Evolutionary conservation across 768 basidiomycete genomes (phyloP), one percentile per base, ranked within the genome.

Genomic region (Tylopilus rubrobrunneus): DNA sequence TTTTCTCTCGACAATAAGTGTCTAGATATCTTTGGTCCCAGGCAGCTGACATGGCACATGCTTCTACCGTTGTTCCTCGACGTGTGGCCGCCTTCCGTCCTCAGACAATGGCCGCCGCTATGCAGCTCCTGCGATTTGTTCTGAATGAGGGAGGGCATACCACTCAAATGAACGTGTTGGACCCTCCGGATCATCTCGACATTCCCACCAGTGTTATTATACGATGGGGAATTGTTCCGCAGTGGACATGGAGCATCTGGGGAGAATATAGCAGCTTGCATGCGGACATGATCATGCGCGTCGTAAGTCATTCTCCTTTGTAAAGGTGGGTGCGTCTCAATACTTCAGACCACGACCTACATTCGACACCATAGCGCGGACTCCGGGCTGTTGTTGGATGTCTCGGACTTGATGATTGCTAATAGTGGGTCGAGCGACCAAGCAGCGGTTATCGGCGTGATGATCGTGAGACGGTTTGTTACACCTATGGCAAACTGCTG

Each of bases 171-270:
- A 52, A 47, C 41, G 17, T 48, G 39, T 34, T 56, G 28, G 44
- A 37, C 54, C 67, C 61, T 27, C 59, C 45, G 15, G 42, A 56
- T 27, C 50, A 59, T 19, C 64, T 78, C 7, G 78, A 83, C 63
- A 52, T 61, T 43, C 67, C 84, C 11, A 77, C 79, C 53, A 66
- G 45, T 7, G 73, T 86, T 21, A 63, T 89, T n/a, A 50, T 86
- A n/a, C 70, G 70, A 55, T 88, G 83, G 81, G 80, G 82, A 29
- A 57, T 74, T 11, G 68, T 78, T 11, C 65, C 86, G 3, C 76
- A 78, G 1, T 89, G 87, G 87, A 74, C 73, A 50, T 91, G 89
- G 87, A 68, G 63, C 11, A 66, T 76, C 7, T 89, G 86, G 84
- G 65, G 70, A 45, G 86, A 87, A 59, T 71, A 72, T 53, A 75